Evolutionary conservation across 257 asterid genomes (phyloP), one percentile per base, ranked within the genome.

Genomic region (Capsicum baccatum): DNA sequence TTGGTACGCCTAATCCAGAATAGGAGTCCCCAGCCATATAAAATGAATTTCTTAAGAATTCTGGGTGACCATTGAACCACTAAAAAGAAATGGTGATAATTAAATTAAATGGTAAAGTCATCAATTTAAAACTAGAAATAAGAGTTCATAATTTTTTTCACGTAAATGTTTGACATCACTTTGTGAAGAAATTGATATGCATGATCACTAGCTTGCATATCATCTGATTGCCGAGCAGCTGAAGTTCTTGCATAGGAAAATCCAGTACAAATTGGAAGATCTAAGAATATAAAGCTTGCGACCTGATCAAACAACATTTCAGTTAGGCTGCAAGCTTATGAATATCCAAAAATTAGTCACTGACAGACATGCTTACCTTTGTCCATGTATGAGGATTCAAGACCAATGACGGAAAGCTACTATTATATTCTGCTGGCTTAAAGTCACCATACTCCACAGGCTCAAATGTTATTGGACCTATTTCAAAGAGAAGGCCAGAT

Each of bases 401-500:
- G 19, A 55, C 56, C 60, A 83, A 26, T 54, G 71, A 33, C 0
- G 85, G 85, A 7, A 83, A 67, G 68, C 81, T 83, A 17, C 70
- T 71, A 83, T 70, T 70, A 60, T 83, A 83, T 66, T 54, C 81
- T n/a, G 6, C 47, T 17, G 69, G 47, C 44, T 64, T 64, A 33
- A 26, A 64, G 6, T 12, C 47, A 64, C 17, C 47, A 6, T 64
- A 64, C 71, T 64, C 71, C 16, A 64, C 47, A 11, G 17, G 67
- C 81, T 83, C 71, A 33, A 83, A 83, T 4, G 19, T 26, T 39
- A 69, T 64, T 9, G 85, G 85, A 1, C 80, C 83, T 80, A 87
- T 83, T 67, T 85, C 88, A 71, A 56, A 83, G 80, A 79, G 68
- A 9, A 87, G 85, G 3, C 86, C 88, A 44, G 66, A 79, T 13